A percentile compares a stretch with the other conserved stretches of the same genome.
phyloP scores from a whole-genome alignment of 2,329 filamentous ascomycete species.

The Mycosphaerella sp. region DNA sequence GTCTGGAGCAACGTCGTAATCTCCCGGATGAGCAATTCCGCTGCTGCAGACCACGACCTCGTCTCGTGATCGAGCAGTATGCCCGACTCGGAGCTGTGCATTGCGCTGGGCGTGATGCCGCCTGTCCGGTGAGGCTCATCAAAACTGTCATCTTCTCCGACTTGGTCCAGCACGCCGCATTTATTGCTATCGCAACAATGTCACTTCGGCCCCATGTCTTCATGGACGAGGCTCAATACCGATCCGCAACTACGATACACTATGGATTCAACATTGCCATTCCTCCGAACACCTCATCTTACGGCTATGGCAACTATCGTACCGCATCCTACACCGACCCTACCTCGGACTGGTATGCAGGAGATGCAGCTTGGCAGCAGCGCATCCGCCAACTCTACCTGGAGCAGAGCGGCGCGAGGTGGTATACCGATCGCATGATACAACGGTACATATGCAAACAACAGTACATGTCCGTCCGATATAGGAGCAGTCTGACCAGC shows the following conservation, averaged over 20 bases:
- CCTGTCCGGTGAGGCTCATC: not conserved
- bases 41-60: not conserved
- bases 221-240: not conserved
- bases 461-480: not conserved
- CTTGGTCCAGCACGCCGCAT: not conserved
- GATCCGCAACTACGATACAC: conserved; percentile 1
- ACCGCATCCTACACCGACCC: not conserved
- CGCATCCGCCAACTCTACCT: conserved; percentile 1
- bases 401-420: not conserved
- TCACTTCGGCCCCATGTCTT: not conserved
- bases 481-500: not conserved
- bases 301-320: conserved; percentile 4
- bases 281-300: not conserved
- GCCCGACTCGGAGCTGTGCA: not conserved
- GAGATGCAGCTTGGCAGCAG: not conserved
- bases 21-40: not conserved
- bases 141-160: not conserved
- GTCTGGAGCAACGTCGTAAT: conserved; percentile 3
- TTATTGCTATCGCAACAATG: not conserved
- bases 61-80: not conserved
- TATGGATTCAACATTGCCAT: not conserved
- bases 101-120: not conserved
- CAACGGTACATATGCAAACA: not conserved
- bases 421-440: not conserved
- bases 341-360: not conserved